Evolutionary conservation across 2,329 filamentous ascomycete species (phyloP), one percentile per base, ranked within the genome.

Genomic region (Arthroderma uncinatum): DNA sequence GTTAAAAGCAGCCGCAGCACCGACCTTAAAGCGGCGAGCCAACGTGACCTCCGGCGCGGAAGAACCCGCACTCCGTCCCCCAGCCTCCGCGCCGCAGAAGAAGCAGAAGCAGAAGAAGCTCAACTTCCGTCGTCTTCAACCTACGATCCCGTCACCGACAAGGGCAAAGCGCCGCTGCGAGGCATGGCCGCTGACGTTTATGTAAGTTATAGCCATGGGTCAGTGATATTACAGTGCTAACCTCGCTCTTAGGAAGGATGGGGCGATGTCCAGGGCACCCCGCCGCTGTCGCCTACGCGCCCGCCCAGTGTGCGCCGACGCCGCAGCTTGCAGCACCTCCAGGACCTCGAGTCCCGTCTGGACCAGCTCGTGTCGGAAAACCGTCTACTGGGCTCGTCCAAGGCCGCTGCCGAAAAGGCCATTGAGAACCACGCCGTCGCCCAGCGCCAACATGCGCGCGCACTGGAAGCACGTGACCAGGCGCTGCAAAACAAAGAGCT

Each of bases 301-400:
- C 91, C 93, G 66, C 89, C 91, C 68, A 96, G 90, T 78, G 87
- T 98, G 82, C 91, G 92, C 66, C 91, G 92, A 70, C 88, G 92
- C 69, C 93, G 95, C 74, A 97, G 92, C 79, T 92, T 97, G 85
- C 92, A 97, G 75, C 84, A 92, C 56, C 84, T 97, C 60, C 75
- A 81, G 68, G 92, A 98, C 66, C 84, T 98, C 68, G 90, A 97
- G 76, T 79, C 82, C 59, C 83, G 82, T 66, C 81, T 98, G 65
- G 89, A 96, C 64, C 86, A 92, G 71, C 79, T 98, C 62, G 78
- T 86, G 16, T 61, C 59, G 4, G 92, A 98, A 70, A 97, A 97
- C 68, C 84, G 85, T 57, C 76, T 83, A 61, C 82, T 98, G 28
- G 79, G 82, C 64, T 85, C 91, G 53, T 85, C 87, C 48, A 85